These are phyloP conservation scores for Phytopythium vexans DNA, from an alignment of 352 stramenopile genomes.

Conservation along the genomic window DNA sequence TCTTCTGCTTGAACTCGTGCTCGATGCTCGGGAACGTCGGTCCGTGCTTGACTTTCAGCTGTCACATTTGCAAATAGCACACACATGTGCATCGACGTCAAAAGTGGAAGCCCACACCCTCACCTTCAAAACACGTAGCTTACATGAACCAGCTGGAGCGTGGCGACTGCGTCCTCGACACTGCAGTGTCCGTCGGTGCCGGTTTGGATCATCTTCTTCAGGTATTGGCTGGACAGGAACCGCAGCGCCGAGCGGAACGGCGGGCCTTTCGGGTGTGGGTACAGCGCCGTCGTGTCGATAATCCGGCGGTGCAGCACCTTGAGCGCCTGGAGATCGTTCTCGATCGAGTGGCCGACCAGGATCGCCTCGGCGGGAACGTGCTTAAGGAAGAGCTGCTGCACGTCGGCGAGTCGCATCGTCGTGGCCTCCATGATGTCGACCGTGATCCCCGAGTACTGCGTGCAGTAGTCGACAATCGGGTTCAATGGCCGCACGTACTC, in stretches of 20 bases:
- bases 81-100: neutral
- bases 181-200: conserved; percentile 73
- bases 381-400: conserved; percentile 59
- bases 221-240: conserved; percentile 68
- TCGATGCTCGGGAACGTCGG: conserved; percentile 72
- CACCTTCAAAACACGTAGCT: too few relatives aligned
- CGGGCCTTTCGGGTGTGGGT: conserved; percentile 74
- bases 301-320: conserved; percentile 66
- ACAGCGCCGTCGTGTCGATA: conserved; percentile 82
- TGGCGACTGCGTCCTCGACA: conserved; percentile 74
- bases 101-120: neutral
- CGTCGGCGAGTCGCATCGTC: conserved; percentile 51
- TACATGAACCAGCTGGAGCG: conserved; percentile 64
- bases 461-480: conserved; percentile 86
- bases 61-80: neutral
- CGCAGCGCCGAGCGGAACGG: conserved; percentile 76
- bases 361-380: conserved; percentile 69
- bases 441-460: conserved; percentile 84
- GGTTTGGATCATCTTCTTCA: conserved; percentile 74
- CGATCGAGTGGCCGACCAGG: conserved; percentile 86
- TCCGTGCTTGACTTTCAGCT: conserved; percentile 77
- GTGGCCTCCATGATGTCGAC: conserved; percentile 74
- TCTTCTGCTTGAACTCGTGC: conserved; percentile 72
- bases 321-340: conserved; percentile 81
- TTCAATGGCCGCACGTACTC: conserved; percentile 80